Percentiles rank a stretch among this genome's conserved stretches.
These are phyloP conservation scores for Acanthamoeba royreba DNA, from an alignment of 208 protist species.

Conservation along the genomic window DNA sequence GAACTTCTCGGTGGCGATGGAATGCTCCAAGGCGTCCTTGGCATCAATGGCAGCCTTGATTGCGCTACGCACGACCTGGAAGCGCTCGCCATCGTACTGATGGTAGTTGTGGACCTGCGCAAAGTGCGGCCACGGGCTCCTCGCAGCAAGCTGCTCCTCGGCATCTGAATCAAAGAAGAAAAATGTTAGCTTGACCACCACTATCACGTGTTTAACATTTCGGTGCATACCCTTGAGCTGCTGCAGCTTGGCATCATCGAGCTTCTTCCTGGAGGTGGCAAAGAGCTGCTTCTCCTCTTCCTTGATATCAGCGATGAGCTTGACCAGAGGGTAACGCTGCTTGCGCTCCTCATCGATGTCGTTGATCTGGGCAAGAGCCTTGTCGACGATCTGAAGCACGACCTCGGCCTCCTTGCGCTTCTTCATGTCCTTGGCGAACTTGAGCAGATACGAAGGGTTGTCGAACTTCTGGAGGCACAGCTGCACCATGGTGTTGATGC, in stretches of 20 bases:
- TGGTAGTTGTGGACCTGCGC: not conserved
- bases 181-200: no score
- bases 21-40: not conserved
- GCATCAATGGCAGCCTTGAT: not conserved
- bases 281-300: not conserved
- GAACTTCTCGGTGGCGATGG: not conserved
- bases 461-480: slow-evolving; percentile 58
- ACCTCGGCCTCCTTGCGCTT: slow-evolving; percentile 33
- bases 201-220: not conserved
- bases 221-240: not conserved
- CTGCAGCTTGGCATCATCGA: not conserved
- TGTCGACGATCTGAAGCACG: not conserved
- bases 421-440: slow-evolving; percentile 46
- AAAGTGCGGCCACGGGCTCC: not conserved
- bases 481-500: not conserved
- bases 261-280: not conserved
- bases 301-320: not conserved
- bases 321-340: not conserved
- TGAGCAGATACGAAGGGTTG: slow-evolving; percentile 50
- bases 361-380: slow-evolving; percentile 4
- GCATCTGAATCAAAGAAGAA: not conserved
- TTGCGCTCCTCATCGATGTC: slow-evolving; percentile 25
- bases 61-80: not conserved
- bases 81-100: not conserved
- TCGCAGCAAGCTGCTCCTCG: not conserved